Evolutionary conservation across 1,139 yeast genomes (phyloP), one percentile per base, ranked within the genome.

Genomic region (Hanseniaspora sp.): DNA sequence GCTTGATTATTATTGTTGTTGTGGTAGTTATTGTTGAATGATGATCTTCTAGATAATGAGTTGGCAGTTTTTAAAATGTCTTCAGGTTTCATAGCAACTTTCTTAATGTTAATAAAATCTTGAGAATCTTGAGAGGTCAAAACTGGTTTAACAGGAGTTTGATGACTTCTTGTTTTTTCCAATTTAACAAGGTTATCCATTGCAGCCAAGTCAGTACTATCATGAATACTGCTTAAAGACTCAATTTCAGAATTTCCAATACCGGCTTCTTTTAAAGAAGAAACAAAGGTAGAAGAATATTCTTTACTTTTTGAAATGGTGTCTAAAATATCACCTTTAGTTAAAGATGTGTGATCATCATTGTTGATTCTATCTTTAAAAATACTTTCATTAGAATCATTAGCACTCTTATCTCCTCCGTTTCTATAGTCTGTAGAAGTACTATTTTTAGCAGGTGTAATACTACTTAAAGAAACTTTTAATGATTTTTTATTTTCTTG

Each of bases 401-500:
- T 28, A 33, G 46, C 47, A n/a, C 12, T 17, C 8, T 29, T 17
- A 15, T 51, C 42, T 23, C 59, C 54, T 3, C 61, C 56, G n/a
- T 17, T 18, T 38, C 43, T 42, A 4, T 11, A 23, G 23, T 23
- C 23, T 23, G 23, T 23, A 4, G 23, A 23, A 23, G 29, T 5
- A 7, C 18, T 18, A 23, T n/a, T 39, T 8, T 23, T 23, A 39
- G 4, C 33, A 13, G 45, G 31, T 28, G 30, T 43, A 29, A 60
- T 59, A 7, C 67, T 67, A 1, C 70, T 64, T 8, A 71, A 67
- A 4, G 72, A 73, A 23, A 70, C 55, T 57, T 66, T 68, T 42
- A 71, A 58, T 2, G 70, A 64, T n/a, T 48, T 51, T 51, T 64
- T 71, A 57, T 71, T 71, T 59, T 79, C 86, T 59, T 81, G 77